These are phyloP conservation scores for Gossypium rotundifolium DNA, from an alignment of 345 rosid genomes.

Conservation along the genomic window DNA sequence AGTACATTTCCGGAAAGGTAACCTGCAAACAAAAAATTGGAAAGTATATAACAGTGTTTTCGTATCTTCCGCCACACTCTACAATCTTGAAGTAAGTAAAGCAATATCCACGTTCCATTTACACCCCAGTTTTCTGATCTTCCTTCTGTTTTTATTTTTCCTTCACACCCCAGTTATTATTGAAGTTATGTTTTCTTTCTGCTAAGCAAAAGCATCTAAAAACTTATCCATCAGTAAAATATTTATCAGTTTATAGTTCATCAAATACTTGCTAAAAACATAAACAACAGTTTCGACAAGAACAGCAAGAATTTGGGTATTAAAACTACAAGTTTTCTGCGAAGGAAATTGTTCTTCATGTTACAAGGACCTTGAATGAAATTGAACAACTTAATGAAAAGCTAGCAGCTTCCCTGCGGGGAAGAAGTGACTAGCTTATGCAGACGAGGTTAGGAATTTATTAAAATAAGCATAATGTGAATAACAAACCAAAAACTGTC, in stretches of 20 bases:
- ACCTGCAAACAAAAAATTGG: too few relatives aligned
- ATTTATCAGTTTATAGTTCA: neutral
- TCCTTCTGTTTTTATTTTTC: neutral
- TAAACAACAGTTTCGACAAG: neutral
- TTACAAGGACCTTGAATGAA: neutral
- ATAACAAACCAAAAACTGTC: slow-evolving; percentile 10
- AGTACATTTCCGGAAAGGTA: too few relatives aligned
- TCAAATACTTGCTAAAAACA: neutral
- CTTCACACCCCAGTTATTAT: neutral
- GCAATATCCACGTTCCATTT: neutral
- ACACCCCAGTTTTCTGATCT: neutral
- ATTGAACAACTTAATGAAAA: neutral
- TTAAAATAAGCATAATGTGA: neutral
- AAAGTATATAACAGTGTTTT: neutral
- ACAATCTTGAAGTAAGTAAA: neutral
- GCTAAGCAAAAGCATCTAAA: neutral
- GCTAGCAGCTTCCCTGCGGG: slow-evolving; percentile 2
- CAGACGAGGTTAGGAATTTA: neutral
- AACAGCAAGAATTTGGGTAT: neutral
- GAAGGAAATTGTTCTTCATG: neutral
- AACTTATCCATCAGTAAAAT: neutral
- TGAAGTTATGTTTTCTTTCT: neutral
- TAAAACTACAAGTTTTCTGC: neutral
- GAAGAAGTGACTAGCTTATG: neutral
- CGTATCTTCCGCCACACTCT: neutral